Base-by-base conservation (phyloP, 2,329 filamentous ascomycete genomes). In the Arthrinium puccinioides region DNA sequence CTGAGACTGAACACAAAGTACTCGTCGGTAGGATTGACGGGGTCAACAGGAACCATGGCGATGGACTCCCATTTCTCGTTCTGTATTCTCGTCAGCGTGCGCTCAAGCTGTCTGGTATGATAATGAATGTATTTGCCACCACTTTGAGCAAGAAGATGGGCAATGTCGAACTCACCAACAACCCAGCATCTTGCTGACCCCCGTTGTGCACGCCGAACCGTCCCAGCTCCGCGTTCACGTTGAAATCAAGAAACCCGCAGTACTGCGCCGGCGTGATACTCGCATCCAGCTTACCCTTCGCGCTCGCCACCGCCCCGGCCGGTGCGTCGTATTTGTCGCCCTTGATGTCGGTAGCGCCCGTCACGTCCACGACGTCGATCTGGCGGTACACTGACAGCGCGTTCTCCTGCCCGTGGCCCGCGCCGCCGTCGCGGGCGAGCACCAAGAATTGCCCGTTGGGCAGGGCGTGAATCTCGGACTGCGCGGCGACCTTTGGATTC, bases 51-150 rank as follows among this genome's bases (percentile, higher is more conserved):
- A 3, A 78, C 67, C 18, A 86, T 53, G 3, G 76, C 74, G 32
- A 87, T 59, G 15, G 73, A 76, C 63, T 88, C 83, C 83, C 83
- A 87, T 53, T 87, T 87, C 65, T 87, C 82, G 49, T 87, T 86
- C 53, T 55, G 24, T 10, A 15, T 10, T 14, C 2, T 4, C 11
- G 38, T 46, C 37, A 51, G 45, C 31, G 9, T 30, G n/a, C n/a
- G n/a, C n/a, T n/a, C n/a, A n/a, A n/a, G n/a, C n/a, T n/a, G n/a
- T n/a, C 24, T 26, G 24, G 24, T 9, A 26, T 26, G 24, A 9
- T n/a, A 26, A 26, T 9, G 24, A 26, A 9, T 9, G 18, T 25
- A 13, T 10, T n/a, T n/a, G n/a, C n/a, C n/a, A n/a, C n/a, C n/a
- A n/a, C n/a, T n/a, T n/a, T n/a, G n/a, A n/a, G n/a, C n/a, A n/a